phyloP scores from a whole-genome alignment of 2,329 filamentous ascomycete species.

The Tolypocladium paradoxum region DNA sequence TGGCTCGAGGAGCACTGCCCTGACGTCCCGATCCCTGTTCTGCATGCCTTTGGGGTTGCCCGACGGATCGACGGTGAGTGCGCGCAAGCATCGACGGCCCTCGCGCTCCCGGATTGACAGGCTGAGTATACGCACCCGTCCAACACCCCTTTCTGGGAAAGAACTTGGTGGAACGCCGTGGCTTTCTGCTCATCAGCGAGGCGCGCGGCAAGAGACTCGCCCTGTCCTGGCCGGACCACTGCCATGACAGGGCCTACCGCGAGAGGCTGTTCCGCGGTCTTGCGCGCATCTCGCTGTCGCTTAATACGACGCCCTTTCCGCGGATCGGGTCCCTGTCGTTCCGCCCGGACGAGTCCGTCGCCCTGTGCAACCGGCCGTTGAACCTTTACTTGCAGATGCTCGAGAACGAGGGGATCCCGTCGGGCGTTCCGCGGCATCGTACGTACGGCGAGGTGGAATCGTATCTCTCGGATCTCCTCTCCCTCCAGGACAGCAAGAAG shows the following conservation, averaged over 20 bases:
- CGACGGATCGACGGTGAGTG: conserved; percentile 3
- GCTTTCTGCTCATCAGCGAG: conserved; percentile 1
- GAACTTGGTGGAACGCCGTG: neutral
- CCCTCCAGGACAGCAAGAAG: conserved; percentile 22
- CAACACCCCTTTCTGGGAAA: neutral
- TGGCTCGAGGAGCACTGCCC: conserved; percentile 17
- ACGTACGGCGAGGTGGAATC: conserved; percentile 20
- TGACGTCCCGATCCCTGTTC: conserved; percentile 11
- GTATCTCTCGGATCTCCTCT: conserved; percentile 19
- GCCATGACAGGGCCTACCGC: conserved; percentile 7
- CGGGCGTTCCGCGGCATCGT: conserved; percentile 16
- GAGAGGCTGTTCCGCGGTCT: conserved; percentile 13
- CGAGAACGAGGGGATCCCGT: conserved; percentile 22
- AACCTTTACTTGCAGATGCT: conserved; percentile 17
- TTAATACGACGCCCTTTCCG: conserved; percentile 14
- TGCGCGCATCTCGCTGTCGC: conserved; percentile 13
- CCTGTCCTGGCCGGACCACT: conserved; percentile 1
- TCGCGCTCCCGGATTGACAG: neutral
- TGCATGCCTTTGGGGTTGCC: conserved; percentile 18
- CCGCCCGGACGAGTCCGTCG: conserved; percentile 14
- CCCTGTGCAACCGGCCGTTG: conserved; percentile 22
- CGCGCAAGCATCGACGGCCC: neutral
- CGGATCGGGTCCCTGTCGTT: conserved; percentile 22
- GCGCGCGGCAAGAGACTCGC: conserved; percentile 3
- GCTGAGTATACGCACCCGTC: neutral